Base-by-base conservation (phyloP, 305 asterid species). In the Fraxinus angustifolia region DNA sequence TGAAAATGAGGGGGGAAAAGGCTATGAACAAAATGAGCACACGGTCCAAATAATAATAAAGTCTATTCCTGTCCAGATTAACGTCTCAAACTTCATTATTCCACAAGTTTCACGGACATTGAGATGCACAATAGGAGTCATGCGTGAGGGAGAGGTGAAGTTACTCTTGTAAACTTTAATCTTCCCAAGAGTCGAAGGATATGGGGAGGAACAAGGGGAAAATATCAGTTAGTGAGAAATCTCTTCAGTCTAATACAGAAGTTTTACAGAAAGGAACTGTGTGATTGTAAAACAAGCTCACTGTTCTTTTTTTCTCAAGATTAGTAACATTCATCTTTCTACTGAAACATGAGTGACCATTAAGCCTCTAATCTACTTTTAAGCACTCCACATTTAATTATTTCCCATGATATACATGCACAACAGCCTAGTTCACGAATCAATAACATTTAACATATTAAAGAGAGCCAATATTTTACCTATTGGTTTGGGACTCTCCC, bases 401-500 rank as follows among this genome's bases (percentile, higher is more conserved):
- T 21, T 26, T 50, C 65, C 8, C 58, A 23, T 33, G 30, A 68
- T 7, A 79, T 30, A 35, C 56, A 79, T 68, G 35, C 72, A 79
- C 38, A 77, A 12, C 33, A 77, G 33, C 14, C 17, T 67, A 1
- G 30, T 30, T 38, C 31, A 67, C 23, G 30, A 34, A n/a, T 30
- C 45, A 40, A 8, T 19, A 48, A 56, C 8, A 34, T 34, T 16
- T 3, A 68, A 65, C 21, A 28, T 12, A 36, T 0, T 42, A 77
- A 79, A 14, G 70, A 7, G 45, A 35, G 77, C 35, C 68, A 35
- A 79, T 31, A 71, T 8, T 12, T 50, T 84, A 92, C 97, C 97
- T 89, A 90, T 89, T 90, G 92, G 95, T 85, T 87, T 88, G 45
- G 87, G 92, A 90, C 86, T 83, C 85, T 83, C 89, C 88, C 83